Conservation (phyloP, 2,329 filamentous ascomycete genomes). For the Cytospora paraplurivora region DNA sequence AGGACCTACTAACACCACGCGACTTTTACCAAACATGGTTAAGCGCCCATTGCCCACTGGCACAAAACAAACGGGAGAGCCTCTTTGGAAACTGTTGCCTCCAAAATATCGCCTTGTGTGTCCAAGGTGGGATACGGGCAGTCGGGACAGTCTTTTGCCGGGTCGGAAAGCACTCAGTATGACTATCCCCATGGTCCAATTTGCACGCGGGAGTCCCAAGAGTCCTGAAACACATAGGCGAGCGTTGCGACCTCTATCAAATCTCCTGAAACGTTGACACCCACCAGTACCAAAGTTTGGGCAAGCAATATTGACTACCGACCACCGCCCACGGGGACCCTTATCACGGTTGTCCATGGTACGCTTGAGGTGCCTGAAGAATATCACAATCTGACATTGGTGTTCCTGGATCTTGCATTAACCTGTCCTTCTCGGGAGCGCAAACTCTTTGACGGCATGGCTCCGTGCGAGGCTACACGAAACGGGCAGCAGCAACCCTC, state of each 20-base stretch:
- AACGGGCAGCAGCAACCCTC: background rate
- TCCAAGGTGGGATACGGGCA: conserved; percentile 19
- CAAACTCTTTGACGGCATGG: background rate
- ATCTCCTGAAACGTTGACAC: conserved; percentile 28
- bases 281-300: conserved; percentile 16
- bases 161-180: conserved; percentile 4
- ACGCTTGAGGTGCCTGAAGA: conserved; percentile 4
- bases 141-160: conserved; percentile 19
- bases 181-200: conserved; percentile 4
- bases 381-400: conserved; percentile 16
- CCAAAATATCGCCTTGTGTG: conserved; percentile 24
- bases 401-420: conserved; percentile 26
- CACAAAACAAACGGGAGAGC: conserved; percentile 22
- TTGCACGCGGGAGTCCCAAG: conserved; percentile 4
- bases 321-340: background rate
- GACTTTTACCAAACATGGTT: background rate
- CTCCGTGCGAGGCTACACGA: conserved; percentile 7
- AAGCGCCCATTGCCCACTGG: conserved; percentile 21
- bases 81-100: conserved; percentile 20
- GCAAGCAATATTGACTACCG: conserved; percentile 22
- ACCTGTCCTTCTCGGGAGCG: conserved; percentile 7
- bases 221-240: conserved; percentile 27
- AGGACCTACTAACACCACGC: conserved; percentile 1
- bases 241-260: conserved; percentile 24
- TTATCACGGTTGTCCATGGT: conserved; percentile 8